Conservation (phyloP, 441 rosid species). For the Erodium trifolium region DNA sequence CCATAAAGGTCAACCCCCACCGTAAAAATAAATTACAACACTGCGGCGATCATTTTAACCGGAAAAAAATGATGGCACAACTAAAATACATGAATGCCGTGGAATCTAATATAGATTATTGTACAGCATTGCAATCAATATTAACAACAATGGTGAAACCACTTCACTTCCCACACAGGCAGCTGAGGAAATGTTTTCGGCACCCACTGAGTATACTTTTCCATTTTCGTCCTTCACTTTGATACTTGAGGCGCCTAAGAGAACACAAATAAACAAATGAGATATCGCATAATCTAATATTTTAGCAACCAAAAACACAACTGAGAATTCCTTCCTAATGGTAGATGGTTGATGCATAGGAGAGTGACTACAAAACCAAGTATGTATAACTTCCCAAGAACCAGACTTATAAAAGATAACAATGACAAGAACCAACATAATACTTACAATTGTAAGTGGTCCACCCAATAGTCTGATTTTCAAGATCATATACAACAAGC, state of each 20-base stretch:
- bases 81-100: conserved; percentile 25
- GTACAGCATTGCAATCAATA: conserved; percentile 30
- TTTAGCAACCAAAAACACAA: no score
- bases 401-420: neutral
- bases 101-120: conserved; percentile 29
- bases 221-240: conserved; percentile 60
- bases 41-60: conserved; percentile 1
- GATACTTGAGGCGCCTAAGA: conserved; percentile 64
- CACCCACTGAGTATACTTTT: conserved; percentile 41
- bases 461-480: conserved; percentile 83
- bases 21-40: neutral
- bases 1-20: no score
- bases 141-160: conserved; percentile 25
- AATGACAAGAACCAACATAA: neutral
- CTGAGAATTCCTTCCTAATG: no score
- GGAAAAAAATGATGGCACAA: conserved; percentile 24
- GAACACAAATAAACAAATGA: no score
- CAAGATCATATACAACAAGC: conserved; percentile 64
- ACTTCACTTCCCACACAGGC: conserved; percentile 22
- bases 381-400: no score
- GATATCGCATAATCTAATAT: no score
- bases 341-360: no score
- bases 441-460: conserved; percentile 79
- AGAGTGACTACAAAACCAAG: neutral
- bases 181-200: conserved; percentile 47